Conservation (phyloP, 345 rosid species). For the Fremontodendron californicum region DNA sequence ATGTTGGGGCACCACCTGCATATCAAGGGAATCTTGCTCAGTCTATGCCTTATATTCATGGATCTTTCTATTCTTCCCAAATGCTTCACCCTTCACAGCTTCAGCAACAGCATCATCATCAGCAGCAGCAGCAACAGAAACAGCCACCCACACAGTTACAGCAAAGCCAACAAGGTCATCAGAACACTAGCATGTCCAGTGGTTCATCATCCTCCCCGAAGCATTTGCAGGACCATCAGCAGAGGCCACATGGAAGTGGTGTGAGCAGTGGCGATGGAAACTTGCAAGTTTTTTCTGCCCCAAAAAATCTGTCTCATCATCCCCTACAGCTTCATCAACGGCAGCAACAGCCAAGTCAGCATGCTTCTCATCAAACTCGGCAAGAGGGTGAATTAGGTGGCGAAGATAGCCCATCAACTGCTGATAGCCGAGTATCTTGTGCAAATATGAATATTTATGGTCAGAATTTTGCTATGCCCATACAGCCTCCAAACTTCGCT, state of each 20-base stretch:
- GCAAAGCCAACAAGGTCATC: slow-evolving; percentile 69
- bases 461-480: slow-evolving; percentile 60
- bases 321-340: slow-evolving; percentile 46
- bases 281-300: slow-evolving; percentile 62
- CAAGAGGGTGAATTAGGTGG: slow-evolving; percentile 58
- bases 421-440: slow-evolving; percentile 67
- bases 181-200: slow-evolving; percentile 61
- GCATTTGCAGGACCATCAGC: slow-evolving; percentile 78
- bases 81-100: slow-evolving; percentile 79
- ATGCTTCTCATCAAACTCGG: slow-evolving; percentile 52
- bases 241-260: slow-evolving; percentile 43
- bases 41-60: slow-evolving; percentile 74
- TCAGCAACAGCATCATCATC: slow-evolving; percentile 45
- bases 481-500: slow-evolving; percentile 61
- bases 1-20: slow-evolving; percentile 68
- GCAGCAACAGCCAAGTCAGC: slow-evolving; percentile 57
- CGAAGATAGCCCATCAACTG: slow-evolving; percentile 80
- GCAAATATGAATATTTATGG: slow-evolving; percentile 51
- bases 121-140: slow-evolving; percentile 22
- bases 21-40: slow-evolving; percentile 73
- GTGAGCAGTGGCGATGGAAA: slow-evolving; percentile 40
- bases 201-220: slow-evolving; percentile 77
- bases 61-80: slow-evolving; percentile 75
- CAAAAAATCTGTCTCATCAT: slow-evolving; percentile 53
- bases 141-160: slow-evolving; percentile 40